A percentile compares a stretch with the other conserved stretches of the same genome.
Evolutionary conservation across 139 green algal genomes (phyloP).

Genomic region (Chlamydomonas asymmetrica): DNA sequence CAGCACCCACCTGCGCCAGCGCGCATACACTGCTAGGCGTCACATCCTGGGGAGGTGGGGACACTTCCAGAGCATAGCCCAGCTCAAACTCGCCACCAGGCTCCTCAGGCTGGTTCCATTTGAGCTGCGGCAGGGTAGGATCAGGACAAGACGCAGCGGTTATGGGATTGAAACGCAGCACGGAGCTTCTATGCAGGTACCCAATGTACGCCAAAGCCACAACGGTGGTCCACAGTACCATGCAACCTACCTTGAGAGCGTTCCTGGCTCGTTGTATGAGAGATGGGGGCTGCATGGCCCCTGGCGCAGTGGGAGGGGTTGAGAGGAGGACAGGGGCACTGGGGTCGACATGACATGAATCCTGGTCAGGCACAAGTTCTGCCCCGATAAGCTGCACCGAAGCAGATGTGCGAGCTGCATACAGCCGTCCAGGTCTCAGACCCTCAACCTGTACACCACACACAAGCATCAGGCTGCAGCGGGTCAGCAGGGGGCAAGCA

Average conservation of each 20-base stretch:
- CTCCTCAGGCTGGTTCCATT: constrained; percentile 67
- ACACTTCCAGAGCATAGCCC: constrained; percentile 55
- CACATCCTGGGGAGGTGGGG: constrained; percentile 22
- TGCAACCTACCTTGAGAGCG: constrained; percentile 50
- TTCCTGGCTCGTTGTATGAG: constrained; percentile 48
- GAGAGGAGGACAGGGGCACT: constrained; percentile 36
- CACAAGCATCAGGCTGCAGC: too few species aligned
- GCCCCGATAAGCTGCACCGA: background rate
- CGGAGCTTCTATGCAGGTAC: background rate
- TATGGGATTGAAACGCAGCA: background rate
- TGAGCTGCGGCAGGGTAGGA: constrained; percentile 47
- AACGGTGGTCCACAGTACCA: background rate
- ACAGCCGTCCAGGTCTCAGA: constrained; percentile 6
- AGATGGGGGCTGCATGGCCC: constrained; percentile 37
- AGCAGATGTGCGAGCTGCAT: constrained; percentile 3
- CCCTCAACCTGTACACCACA: constrained; percentile 8
- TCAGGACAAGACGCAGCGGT: too few species aligned
- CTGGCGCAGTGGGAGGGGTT: constrained; percentile 51
- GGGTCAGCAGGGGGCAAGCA: too few species aligned
- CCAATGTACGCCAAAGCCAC: background rate
- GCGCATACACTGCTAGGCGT: background rate
- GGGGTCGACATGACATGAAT: constrained; percentile 7
- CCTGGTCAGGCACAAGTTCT: too few species aligned
- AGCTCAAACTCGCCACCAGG: constrained; percentile 57
- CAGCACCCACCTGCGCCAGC: background rate